These are phyloP conservation scores for Podila minutissima DNA, from an alignment of 192 early-diverging fungal genomes.

Conservation along the genomic window DNA sequence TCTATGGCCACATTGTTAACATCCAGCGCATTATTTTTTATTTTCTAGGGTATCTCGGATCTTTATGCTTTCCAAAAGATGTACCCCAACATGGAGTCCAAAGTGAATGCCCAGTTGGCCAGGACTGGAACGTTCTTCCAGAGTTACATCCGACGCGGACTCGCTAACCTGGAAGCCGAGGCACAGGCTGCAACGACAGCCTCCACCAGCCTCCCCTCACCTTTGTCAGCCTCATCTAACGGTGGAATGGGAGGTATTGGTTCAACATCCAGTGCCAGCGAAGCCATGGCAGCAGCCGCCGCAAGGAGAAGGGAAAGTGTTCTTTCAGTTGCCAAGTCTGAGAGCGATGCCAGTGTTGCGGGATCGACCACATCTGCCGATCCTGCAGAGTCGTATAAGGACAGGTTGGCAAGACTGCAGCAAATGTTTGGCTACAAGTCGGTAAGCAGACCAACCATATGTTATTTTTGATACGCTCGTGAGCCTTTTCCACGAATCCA, in stretches of 20 bases:
- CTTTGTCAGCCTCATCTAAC: conserved; percentile 4
- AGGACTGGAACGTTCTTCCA: conserved; percentile 77
- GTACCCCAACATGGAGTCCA: conserved; percentile 70
- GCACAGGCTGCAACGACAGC: conserved; percentile 28
- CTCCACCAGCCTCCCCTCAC: neutral
- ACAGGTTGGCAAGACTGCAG: conserved; percentile 67
- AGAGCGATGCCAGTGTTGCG: neutral
- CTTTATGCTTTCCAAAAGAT: conserved; percentile 81
- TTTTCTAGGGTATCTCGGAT: conserved; percentile 70
- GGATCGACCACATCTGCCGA: conserved; percentile 2
- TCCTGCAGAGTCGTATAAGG: conserved; percentile 56
- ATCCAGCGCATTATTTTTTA: neutral
- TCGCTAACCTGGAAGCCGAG: conserved; percentile 66
- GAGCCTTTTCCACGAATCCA: neutral
- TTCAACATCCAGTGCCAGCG: neutral
- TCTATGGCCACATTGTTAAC: neutral
- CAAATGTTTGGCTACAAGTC: conserved; percentile 63
- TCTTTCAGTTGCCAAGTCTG: conserved; percentile 15
- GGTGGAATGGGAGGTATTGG: conserved; percentile 14
- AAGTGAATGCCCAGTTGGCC: conserved; percentile 68
- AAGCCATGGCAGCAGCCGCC: conserved; percentile 2
- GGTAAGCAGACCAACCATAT: conserved; percentile 4
- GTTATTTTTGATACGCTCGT: neutral
- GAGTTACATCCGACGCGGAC: conserved; percentile 77
- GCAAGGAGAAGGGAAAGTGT: conserved; percentile 35